Conservation (phyloP, 257 asterid genomes). For the Verbena officinalis region DNA sequence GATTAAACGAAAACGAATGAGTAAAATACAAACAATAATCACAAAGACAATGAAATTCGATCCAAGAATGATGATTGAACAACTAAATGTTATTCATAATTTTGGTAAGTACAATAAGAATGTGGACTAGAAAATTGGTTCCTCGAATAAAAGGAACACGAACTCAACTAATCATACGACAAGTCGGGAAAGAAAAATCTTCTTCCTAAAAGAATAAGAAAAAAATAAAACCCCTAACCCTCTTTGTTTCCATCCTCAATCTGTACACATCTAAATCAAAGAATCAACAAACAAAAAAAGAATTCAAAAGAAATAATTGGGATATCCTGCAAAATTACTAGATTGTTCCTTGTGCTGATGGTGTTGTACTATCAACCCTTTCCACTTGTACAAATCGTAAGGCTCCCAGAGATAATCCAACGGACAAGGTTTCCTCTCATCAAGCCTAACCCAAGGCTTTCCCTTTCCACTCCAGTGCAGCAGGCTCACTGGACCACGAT, state of each 20-base stretch:
- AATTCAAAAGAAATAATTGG: constrained; percentile 42
- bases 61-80: not conserved
- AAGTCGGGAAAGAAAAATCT: too few relatives aligned
- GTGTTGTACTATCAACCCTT: constrained; percentile 27
- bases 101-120: not conserved
- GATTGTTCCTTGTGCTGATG: constrained; percentile 28
- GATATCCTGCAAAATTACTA: constrained; percentile 37
- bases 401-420: constrained; percentile 80
- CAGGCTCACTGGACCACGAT: constrained; percentile 82
- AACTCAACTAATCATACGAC: not conserved
- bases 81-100: constrained; percentile 20
- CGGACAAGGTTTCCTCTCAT: constrained; percentile 66
- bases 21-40: too few relatives aligned
- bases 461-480: constrained; percentile 87
- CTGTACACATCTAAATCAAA: constrained; percentile 49
- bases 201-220: constrained; percentile 5
- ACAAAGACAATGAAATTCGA: too few relatives aligned
- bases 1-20: too few relatives aligned
- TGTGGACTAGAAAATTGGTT: constrained; percentile 31
- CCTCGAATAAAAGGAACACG: not conserved
- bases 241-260: constrained; percentile 16
- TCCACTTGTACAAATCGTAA: constrained; percentile 57
- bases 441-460: constrained; percentile 80
- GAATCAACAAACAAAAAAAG: constrained; percentile 16
- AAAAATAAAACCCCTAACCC: not conserved